Percentiles rank a stretch among this genome's conserved stretches.
phyloP scores from a whole-genome alignment of 495 filamentous ascomycete species.

The Penicillium steckii region DNA sequence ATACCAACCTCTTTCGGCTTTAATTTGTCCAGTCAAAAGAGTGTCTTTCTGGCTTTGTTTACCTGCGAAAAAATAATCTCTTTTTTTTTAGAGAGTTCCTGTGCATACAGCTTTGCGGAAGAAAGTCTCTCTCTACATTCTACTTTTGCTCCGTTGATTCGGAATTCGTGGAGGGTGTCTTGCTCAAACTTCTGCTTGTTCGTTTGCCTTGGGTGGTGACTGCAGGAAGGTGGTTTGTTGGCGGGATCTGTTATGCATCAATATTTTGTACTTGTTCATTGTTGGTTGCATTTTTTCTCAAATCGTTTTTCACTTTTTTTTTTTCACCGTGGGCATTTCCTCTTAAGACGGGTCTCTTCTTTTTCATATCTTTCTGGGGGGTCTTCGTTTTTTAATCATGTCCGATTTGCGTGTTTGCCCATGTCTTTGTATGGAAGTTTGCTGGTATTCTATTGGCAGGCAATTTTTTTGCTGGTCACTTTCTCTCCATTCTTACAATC shows the following conservation, averaged over 20 bases:
- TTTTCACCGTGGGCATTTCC: not conserved
- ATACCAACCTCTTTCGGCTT: conserved; percentile 43
- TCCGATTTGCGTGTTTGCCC: not conserved
- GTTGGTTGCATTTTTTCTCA: not conserved
- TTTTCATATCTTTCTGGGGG: not conserved
- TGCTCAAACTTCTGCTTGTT: conserved; percentile 12
- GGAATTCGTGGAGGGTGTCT: not conserved
- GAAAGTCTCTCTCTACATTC: not conserved
- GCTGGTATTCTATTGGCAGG: no score
- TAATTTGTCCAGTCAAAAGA: conserved; percentile 35
- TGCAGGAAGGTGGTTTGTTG: not conserved
- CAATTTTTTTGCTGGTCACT: not conserved
- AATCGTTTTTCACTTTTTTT: not conserved
- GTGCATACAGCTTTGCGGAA: conserved; percentile 1
- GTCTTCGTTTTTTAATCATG: not conserved
- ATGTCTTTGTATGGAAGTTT: conserved; percentile 1
- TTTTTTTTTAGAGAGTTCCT: conserved; percentile 10
- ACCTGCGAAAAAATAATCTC: conserved; percentile 24
- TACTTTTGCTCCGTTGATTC: not conserved
- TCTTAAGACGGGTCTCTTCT: not conserved
- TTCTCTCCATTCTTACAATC: conserved; percentile 8
- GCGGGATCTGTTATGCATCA: not conserved
- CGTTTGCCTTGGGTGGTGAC: not conserved
- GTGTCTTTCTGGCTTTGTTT: conserved; percentile 36
- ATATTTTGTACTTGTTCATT: not conserved